A percentile compares a stretch with the other conserved stretches of the same genome.
phyloP scores from a whole-genome alignment of 1,284 basidiomycete species.

The Heterobasidion parviporum region DNA sequence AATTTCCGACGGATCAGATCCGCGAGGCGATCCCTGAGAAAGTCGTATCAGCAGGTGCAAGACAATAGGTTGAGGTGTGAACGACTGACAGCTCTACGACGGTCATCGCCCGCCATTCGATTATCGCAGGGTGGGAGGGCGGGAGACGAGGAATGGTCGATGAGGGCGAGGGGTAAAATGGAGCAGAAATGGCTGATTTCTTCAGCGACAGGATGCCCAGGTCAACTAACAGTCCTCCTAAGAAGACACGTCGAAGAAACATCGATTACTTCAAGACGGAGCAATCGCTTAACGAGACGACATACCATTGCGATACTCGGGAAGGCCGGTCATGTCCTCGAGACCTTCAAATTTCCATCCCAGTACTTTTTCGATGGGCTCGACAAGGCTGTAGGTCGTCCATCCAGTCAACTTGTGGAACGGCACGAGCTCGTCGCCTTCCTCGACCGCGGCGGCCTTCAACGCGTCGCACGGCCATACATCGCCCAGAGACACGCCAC shows the following conservation, averaged over 20 bases:
- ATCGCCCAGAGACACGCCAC: conserved; percentile 72
- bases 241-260: not conserved
- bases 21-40: conserved; percentile 71
- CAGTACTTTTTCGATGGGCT: conserved; percentile 71
- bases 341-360: conserved; percentile 71
- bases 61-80: not conserved
- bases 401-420: conserved; percentile 97
- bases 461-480: conserved; percentile 80
- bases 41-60: not conserved
- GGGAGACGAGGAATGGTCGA: conserved; percentile 54
- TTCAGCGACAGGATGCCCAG: conserved; percentile 68
- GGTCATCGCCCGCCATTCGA: conserved; percentile 95
- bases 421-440: conserved; percentile 72
- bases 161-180: conserved; percentile 32
- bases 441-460: conserved; percentile 22
- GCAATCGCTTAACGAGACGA: not conserved
- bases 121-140: conserved; percentile 81
- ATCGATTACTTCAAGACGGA: not conserved
- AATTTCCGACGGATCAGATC: conserved; percentile 59
- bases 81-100: conserved; percentile 77
- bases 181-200: conserved; percentile 33
- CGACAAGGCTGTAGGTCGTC: conserved; percentile 84
- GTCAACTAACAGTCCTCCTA: conserved; percentile 85
- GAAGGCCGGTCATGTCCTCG: conserved; percentile 77
- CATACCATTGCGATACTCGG: conserved; percentile 85